Percentiles rank a stretch among this genome's conserved stretches.
phyloP scores from a whole-genome alignment of 1,139 yeast genomes.

The Saccharomycopsis phalli region DNA sequence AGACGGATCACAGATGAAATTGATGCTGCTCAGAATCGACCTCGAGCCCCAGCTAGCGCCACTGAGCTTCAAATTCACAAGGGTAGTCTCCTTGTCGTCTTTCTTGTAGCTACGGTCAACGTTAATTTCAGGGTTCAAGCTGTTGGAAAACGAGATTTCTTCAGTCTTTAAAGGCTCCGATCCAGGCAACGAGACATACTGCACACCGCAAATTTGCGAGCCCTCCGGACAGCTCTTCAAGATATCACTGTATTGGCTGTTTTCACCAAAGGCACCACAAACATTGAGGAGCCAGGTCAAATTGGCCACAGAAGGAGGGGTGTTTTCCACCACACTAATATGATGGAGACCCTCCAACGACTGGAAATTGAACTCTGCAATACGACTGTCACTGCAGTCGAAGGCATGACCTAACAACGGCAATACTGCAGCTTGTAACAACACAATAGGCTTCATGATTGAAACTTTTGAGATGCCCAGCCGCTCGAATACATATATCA shows the following conservation, averaged over 20 bases:
- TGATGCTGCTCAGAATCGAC: slow-evolving; percentile 41
- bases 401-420: slow-evolving; percentile 28
- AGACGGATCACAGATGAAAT: slow-evolving; percentile 42
- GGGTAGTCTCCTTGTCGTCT: slow-evolving; percentile 29
- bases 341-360: slow-evolving; percentile 41
- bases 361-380: slow-evolving; percentile 36
- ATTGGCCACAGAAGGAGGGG: slow-evolving; percentile 72
- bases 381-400: slow-evolving; percentile 37
- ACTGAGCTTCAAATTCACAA: slow-evolving; percentile 38
- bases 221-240: slow-evolving; percentile 51
- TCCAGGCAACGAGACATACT: slow-evolving; percentile 41
- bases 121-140: slow-evolving; percentile 25
- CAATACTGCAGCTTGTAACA: slow-evolving; percentile 7
- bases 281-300: slow-evolving; percentile 63
- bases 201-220: slow-evolving; percentile 63
- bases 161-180: slow-evolving; percentile 39
- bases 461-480: too few relatives aligned
- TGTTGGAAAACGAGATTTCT: slow-evolving; percentile 41
- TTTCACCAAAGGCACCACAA: slow-evolving; percentile 41
- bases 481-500: too few relatives aligned
- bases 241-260: slow-evolving; percentile 28
- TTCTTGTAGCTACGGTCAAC: slow-evolving; percentile 29
- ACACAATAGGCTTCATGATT: too few relatives aligned
- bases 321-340: slow-evolving; percentile 34
- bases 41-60: slow-evolving; percentile 70